A percentile compares a stretch with the other conserved stretches of the same genome.
Conservation (phyloP, 2,329 filamentous ascomycete species). For the Colletotrichum liaoningense region DNA sequence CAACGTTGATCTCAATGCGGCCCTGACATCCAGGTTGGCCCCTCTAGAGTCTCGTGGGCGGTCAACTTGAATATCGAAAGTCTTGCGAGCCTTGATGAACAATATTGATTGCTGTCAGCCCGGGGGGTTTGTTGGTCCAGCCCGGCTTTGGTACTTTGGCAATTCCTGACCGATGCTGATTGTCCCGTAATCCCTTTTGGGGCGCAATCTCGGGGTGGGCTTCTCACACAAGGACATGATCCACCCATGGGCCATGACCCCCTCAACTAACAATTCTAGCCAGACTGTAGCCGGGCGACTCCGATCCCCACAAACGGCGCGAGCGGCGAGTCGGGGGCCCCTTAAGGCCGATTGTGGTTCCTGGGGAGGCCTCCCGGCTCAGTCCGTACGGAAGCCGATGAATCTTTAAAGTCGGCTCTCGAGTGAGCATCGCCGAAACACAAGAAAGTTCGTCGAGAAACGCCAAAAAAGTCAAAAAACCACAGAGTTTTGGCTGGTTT, state of each 20-base stretch:
- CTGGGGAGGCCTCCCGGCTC: conserved; percentile 11
- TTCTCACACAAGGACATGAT: conserved; percentile 3
- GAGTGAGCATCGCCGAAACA: background rate
- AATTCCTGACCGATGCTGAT: background rate
- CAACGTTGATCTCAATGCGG: background rate
- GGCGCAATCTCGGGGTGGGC: conserved; percentile 29
- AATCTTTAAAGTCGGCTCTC: conserved; percentile 15
- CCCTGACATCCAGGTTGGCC: background rate
- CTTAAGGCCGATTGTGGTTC: background rate
- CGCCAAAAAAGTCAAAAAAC: background rate
- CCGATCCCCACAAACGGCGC: background rate
- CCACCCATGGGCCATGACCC: conserved; percentile 2
- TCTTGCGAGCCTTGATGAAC: background rate
- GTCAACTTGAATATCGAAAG: background rate
- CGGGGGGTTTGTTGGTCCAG: background rate
- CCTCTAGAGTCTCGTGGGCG: background rate
- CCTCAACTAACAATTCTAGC: conserved; percentile 6
- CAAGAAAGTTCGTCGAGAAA: background rate
- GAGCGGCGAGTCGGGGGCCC: background rate
- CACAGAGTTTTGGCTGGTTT: background rate
- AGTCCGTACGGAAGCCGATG: conserved; percentile 7
- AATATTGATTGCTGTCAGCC: background rate
- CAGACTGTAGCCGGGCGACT: conserved; percentile 15
- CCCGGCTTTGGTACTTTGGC: background rate
- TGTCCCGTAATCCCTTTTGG: conserved; percentile 5